A percentile compares a stretch with the other conserved stretches of the same genome.
These are phyloP conservation scores for Boletus sp. DNA, from an alignment of 768 basidiomycete species.

Conservation along the genomic window DNA sequence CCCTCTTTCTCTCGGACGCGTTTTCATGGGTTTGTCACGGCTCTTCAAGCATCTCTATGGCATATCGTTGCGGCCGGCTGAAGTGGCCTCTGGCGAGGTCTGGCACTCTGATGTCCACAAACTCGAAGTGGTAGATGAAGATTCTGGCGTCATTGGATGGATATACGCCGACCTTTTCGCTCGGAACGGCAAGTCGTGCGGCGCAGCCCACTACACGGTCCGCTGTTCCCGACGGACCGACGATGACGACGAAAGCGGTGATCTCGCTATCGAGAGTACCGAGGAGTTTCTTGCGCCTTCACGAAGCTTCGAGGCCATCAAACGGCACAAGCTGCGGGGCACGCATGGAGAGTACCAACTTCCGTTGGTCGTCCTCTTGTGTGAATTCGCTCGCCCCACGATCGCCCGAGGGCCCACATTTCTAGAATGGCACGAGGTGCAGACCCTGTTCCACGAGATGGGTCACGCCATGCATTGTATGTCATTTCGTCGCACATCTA, in stretches of 20 bases:
- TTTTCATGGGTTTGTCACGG: conserved; percentile 88
- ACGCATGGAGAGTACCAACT: conserved; percentile 77
- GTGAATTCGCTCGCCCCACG: conserved; percentile 75
- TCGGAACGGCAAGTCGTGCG: conserved; percentile 79
- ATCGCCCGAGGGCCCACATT: conserved; percentile 62
- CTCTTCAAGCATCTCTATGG: conserved; percentile 89
- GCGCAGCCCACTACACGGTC: conserved; percentile 97
- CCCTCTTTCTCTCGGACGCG: conserved; percentile 82
- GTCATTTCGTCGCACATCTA: conserved; percentile 31
- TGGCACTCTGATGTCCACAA: conserved; percentile 91
- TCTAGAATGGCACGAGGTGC: conserved; percentile 89
- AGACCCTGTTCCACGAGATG: conserved; percentile 98
- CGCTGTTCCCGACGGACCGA: conserved; percentile 91
- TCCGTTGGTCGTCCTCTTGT: conserved; percentile 87
- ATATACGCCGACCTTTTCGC: conserved; percentile 93
- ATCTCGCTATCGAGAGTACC: conserved; percentile 44
- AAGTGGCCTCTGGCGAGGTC: conserved; percentile 71
- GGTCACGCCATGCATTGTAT: conserved; percentile 99
- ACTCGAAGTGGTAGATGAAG: conserved; percentile 89
- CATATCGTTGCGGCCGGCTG: conserved; percentile 71
- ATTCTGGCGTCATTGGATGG: conserved; percentile 84
- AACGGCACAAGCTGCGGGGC: conserved; percentile 57
- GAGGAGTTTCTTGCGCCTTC: conserved; percentile 48
- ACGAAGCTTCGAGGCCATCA: conserved; percentile 60
- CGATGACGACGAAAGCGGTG: conserved; percentile 78